Evolutionary conservation across 2,329 filamentous ascomycete species (phyloP), one percentile per base, ranked within the genome.

Genomic region (Aspergillus uvarum): DNA sequence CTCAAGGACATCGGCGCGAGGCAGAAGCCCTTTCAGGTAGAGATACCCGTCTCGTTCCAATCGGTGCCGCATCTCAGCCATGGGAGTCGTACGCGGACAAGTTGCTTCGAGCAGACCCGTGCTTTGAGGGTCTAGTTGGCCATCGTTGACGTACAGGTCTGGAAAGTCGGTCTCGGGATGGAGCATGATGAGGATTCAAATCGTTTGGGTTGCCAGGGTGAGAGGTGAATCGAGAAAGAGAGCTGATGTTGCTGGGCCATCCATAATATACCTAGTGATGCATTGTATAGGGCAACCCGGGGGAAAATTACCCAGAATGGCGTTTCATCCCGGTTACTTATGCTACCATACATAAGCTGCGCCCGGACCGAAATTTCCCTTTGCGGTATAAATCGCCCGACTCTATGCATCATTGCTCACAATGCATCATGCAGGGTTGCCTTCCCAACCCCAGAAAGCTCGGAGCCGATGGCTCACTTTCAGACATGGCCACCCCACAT

Each of bases 401-500:
- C 26, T 35, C 14, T 11, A 35, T 16, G 32, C 12, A 35, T 42
- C 7, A 11, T 11, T 32, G 31, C 31, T 32, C 11, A 32, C 31
- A 32, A 32, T 32, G 31, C 31, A 32, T 38, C 14, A 12, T 42
- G 3, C 5, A 7, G 1, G 6, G 5, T 42, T n/a, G 6, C 38
- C 38, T n/a, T 42, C 14, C 4, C n/a, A 7, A 16, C 38, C 38
- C 38, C 38, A 42, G 38, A 8, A 42, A 19, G 38, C 38, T 14
- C 38, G 38, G 12, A 42, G 38, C 5, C 38, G 16, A 7, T 42
- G 5, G 38, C 38, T 59, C 21, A 49, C 22, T 14, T 54, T 59
- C 51, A 59, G 32, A 22, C 50, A 59, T 21, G 50, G 56, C 51
- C 56, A 58, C 2, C 56, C 56, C 8, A 58, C 38, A 42, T 58